Evolutionary conservation across 495 filamentous ascomycete genomes (phyloP).

Genomic region (Entonaema liquescens): DNA sequence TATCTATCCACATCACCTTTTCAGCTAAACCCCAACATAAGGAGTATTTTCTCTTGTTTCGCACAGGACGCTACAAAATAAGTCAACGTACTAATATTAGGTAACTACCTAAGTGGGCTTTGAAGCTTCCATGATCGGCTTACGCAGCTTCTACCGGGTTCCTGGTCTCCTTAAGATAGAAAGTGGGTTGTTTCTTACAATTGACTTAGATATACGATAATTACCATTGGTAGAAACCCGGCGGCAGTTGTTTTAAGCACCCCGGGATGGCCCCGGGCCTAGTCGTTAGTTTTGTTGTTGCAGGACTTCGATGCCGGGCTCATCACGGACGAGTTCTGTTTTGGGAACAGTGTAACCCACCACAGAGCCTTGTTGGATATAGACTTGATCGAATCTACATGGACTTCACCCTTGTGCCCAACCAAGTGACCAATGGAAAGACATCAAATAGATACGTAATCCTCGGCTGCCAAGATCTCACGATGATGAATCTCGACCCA

Average conservation of each 20-base stretch:
- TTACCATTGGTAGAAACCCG: neutral
- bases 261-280: neutral
- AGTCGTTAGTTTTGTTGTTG: neutral
- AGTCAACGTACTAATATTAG: neutral
- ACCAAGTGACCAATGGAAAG: neutral
- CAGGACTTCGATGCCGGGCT: neutral
- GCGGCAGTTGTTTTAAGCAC: neutral
- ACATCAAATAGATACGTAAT: conserved; percentile 8
- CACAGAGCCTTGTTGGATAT: neutral
- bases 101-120: neutral
- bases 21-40: too few relatives aligned
- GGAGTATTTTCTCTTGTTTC: neutral
- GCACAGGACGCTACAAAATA: neutral
- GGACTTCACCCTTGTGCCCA: neutral
- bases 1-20: too few relatives aligned
- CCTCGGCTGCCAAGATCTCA: conserved; percentile 25
- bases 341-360: neutral
- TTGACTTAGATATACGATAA: neutral
- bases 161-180: neutral
- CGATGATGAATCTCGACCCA: conserved; percentile 34
- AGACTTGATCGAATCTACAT: neutral
- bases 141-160: neutral
- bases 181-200: neutral
- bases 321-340: neutral
- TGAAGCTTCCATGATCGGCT: neutral